Evolutionary conservation across 768 basidiomycete genomes (phyloP).

Genomic region (Psilocybe cubensis): DNA sequence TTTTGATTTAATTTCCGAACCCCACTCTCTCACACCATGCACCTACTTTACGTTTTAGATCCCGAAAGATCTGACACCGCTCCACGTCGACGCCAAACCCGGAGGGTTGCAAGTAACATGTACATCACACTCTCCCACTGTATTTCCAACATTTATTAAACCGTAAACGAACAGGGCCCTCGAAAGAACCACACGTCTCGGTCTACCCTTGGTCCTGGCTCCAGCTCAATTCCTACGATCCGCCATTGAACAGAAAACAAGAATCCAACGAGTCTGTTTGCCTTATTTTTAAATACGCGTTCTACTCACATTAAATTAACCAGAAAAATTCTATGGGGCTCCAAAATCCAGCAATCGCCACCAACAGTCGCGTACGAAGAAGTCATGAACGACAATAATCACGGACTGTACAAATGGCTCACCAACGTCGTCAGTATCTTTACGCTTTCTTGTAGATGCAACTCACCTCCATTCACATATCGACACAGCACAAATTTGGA

Average conservation of each 20-base stretch:
- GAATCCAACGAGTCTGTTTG: constrained; percentile 46
- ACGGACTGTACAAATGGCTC: constrained; percentile 81
- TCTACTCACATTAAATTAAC: not conserved
- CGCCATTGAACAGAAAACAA: constrained; percentile 42
- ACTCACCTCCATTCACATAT: not conserved
- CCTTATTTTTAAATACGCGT: not conserved
- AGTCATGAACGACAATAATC: constrained; percentile 66
- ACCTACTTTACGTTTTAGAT: too few species aligned
- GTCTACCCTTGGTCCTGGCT: constrained; percentile 91
- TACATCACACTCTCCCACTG: constrained; percentile 36
- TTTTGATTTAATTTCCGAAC: constrained; percentile 4
- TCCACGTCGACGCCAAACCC: constrained; percentile 52
- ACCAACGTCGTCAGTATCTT: constrained; percentile 66
- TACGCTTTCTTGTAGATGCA: not conserved
- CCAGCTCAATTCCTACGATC: constrained; percentile 78
- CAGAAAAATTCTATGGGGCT: constrained; percentile 82
- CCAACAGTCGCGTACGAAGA: constrained; percentile 77
- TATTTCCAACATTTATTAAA: not conserved
- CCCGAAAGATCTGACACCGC: constrained; percentile 70
- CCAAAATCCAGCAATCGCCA: constrained; percentile 71
- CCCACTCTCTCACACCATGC: too few species aligned
- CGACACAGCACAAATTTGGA: constrained; percentile 77
- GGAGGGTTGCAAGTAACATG: constrained; percentile 80
- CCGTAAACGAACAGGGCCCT: constrained; percentile 47
- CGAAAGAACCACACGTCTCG: constrained; percentile 69